These are phyloP conservation scores for Geotrichum phurueaensis DNA, from an alignment of 1,139 yeast species.

Conservation along the genomic window DNA sequence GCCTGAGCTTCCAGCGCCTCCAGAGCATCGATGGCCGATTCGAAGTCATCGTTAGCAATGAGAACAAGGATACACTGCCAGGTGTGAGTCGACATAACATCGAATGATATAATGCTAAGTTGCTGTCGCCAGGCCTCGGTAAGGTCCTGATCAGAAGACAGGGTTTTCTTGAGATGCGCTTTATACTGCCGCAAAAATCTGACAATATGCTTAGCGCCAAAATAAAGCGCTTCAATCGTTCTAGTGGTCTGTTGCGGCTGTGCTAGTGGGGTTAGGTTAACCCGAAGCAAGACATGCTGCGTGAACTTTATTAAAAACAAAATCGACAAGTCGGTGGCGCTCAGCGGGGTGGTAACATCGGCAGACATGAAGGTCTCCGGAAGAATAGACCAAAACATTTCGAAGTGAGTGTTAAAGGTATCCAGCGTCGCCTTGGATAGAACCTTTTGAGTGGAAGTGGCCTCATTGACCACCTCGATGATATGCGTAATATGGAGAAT, in stretches of 20 bases:
- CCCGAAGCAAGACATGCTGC: conserved; percentile 14
- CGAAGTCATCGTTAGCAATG: conserved; percentile 20
- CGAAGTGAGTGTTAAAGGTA: conserved; percentile 20
- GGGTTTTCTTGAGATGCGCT: not conserved
- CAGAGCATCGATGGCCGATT: conserved; percentile 3
- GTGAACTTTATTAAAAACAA: conserved; percentile 13
- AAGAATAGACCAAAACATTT: conserved; percentile 17
- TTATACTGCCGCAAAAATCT: conserved; percentile 4
- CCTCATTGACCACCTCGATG: conserved; percentile 16
- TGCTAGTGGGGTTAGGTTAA: conserved; percentile 15
- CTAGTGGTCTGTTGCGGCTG: conserved; percentile 8
- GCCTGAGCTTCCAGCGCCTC: conserved; percentile 2
- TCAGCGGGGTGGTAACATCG: conserved; percentile 7
- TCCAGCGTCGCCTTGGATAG: conserved; percentile 17
- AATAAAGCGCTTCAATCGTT: conserved; percentile 11
- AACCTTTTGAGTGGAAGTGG: conserved; percentile 11
- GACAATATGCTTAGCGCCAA: conserved; percentile 12
- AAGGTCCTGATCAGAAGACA: not conserved
- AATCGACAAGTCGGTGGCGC: conserved; percentile 1
- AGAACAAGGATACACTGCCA: conserved; percentile 23
- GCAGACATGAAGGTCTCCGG: conserved; percentile 11
- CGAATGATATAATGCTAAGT: conserved; percentile 1
- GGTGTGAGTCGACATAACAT: conserved; percentile 17
- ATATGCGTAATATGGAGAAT: conserved; percentile 15
- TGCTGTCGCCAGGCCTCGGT: not conserved